phyloP scores from a whole-genome alignment of 2,329 filamentous ascomycete species.

The Decorospora gaudefroyi region DNA sequence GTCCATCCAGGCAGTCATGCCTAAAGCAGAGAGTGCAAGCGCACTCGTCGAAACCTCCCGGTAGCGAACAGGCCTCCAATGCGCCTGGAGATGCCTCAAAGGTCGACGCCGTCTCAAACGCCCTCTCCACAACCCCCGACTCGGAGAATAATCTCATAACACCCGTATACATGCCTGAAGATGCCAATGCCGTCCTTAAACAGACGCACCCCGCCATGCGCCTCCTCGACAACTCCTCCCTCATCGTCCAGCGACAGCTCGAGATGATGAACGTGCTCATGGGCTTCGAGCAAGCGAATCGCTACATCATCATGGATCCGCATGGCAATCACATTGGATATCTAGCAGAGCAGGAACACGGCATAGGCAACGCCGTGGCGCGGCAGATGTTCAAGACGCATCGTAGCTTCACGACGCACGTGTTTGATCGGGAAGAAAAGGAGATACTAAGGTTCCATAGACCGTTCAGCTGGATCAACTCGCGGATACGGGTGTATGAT shows the following conservation, averaged over 20 bases:
- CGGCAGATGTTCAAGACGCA: conserved; percentile 66
- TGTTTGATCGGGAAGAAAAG: conserved; percentile 64
- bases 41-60: conserved; percentile 18
- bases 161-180: conserved; percentile 65
- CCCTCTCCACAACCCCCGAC: conserved; percentile 50
- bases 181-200: conserved; percentile 63
- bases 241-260: conserved; percentile 66
- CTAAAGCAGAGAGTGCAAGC: conserved; percentile 15
- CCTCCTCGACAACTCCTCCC: conserved; percentile 63
- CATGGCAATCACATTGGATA: conserved; percentile 66
- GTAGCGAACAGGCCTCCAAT: conserved; percentile 14
- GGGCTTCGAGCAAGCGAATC: conserved; percentile 69
- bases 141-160: conserved; percentile 59
- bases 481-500: conserved; percentile 53
- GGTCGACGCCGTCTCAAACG: conserved; percentile 51
- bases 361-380: conserved; percentile 60
- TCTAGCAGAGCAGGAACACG: conserved; percentile 66
- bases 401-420: conserved; percentile 66
- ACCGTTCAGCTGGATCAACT: conserved; percentile 67
- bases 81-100: conserved; percentile 35
- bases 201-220: conserved; percentile 61
- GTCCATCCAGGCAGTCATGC: conserved; percentile 24
- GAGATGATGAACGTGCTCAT: conserved; percentile 69
- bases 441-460: conserved; percentile 66
- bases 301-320: conserved; percentile 68